Evolutionary conservation across 2,329 filamentous ascomycete species (phyloP), one percentile per base, ranked within the genome.

Genomic region (Trichoderma pleuroti): DNA sequence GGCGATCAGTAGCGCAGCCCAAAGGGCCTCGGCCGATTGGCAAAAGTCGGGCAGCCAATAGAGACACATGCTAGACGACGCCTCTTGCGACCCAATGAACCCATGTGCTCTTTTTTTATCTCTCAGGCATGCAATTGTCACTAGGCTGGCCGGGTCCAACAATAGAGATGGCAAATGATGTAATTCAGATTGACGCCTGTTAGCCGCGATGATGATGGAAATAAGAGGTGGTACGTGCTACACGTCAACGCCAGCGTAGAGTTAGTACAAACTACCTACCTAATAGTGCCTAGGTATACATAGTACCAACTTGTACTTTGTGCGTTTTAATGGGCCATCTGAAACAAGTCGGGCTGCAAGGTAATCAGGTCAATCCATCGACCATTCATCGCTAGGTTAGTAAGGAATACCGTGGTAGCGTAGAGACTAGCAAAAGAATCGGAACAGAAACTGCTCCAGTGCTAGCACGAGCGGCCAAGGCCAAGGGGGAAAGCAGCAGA

Each of bases 81-180:
- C 65, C 56, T 68, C 65, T 61, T 5, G 39, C 39, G 56, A 61
- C 39, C 65, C 28, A 61, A 26, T 24, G 14, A 39, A 32, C 28
- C 65, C 57, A 69, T 69, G 52, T 30, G 26, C 24, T 46, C 32
- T 26, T 67, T 57, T 39, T 32, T 36, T 30, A 24, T 62, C 30
- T 54, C 24, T 49, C 36, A 36, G 60, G 56, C 32, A 39, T 52
- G 61, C 62, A 70, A 70, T 70, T 66, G 68, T 70, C 68, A 54
- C 68, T 24, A 21, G 26, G 18, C 42, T 49, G 36, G 54, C 21
- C 62, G 59, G 61, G 16, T 39, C 68, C 62, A 66, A 70, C 68
- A 70, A 70, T 70, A 70, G 62, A 42, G 59, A 69, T 63, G 46
- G 21, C 28, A 60, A 60, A 63, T 70, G 60, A 65, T 70, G 68